Conservation (phyloP, 1,284 basidiomycete genomes). For the Boletus hoseneyae region DNA sequence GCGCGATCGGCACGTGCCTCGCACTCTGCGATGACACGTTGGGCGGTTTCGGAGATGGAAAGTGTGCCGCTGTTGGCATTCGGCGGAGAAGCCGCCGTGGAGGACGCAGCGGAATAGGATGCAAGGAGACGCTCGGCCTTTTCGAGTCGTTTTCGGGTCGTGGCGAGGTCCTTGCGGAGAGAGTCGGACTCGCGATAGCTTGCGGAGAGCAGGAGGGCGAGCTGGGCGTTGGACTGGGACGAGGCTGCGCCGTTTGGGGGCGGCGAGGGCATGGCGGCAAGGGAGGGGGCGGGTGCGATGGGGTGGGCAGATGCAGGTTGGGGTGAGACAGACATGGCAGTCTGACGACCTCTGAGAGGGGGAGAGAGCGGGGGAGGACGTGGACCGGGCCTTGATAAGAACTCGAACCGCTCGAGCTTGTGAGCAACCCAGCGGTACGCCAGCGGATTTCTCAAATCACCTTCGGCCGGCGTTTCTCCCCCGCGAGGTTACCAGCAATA, state of each 20-base stretch:
- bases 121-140: slow-evolving; percentile 49
- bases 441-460: slow-evolving; percentile 14
- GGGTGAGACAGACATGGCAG: slow-evolving; percentile 23
- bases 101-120: slow-evolving; percentile 27
- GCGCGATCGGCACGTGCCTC: slow-evolving; percentile 48
- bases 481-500: slow-evolving; percentile 23
- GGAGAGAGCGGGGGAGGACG: not conserved
- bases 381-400: slow-evolving; percentile 18
- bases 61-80: slow-evolving; percentile 19
- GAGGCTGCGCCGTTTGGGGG: slow-evolving; percentile 13
- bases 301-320: slow-evolving; percentile 15
- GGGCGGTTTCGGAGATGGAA: slow-evolving; percentile 29
- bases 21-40: slow-evolving; percentile 40
- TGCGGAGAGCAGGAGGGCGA: slow-evolving; percentile 53
- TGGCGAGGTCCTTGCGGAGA: slow-evolving; percentile 48
- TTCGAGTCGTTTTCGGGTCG: slow-evolving; percentile 44
- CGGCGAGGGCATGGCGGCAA: slow-evolving; percentile 2
- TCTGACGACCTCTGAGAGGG: not conserved
- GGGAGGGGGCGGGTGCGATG: not conserved
- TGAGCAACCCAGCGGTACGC: slow-evolving; percentile 16
- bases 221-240: slow-evolving; percentile 42
- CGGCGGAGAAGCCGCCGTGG: slow-evolving; percentile 19
- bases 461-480: slow-evolving; percentile 30
- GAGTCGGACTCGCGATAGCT: slow-evolving; percentile 49
- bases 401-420: slow-evolving; percentile 3